A percentile compares a stretch with the other conserved stretches of the same genome.
phyloP scores from a whole-genome alignment of 176 grass and related monocot genomes.

The Saccharum officinarum region DNA sequence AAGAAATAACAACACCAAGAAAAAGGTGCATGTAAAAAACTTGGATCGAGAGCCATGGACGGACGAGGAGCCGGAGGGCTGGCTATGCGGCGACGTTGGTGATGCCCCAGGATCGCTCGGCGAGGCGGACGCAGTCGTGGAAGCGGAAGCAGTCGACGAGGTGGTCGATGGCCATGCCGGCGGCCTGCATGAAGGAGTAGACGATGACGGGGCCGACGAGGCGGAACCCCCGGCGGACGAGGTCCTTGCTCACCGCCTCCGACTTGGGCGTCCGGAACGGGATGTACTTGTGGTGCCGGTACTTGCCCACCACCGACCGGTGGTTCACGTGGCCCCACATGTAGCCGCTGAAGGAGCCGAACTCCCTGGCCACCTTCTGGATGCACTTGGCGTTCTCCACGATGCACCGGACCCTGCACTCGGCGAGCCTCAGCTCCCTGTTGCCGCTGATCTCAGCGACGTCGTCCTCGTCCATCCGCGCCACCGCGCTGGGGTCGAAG shows the following conservation, averaged over 20 bases:
- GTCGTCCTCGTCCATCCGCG: conserved; percentile 71
- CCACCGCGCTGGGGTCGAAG: conserved; percentile 62
- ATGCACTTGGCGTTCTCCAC: conserved; percentile 95
- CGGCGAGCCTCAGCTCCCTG: conserved; percentile 80
- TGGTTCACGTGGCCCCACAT: conserved; percentile 96
- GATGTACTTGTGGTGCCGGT: conserved; percentile 70
- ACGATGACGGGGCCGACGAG: conserved; percentile 91
- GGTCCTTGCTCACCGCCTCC: conserved; percentile 88
- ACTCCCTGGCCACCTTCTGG: conserved; percentile 73
- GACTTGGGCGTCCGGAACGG: conserved; percentile 91
- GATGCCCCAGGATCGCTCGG: conserved; percentile 79
- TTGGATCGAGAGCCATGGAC: background rate
- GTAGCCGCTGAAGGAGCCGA: conserved; percentile 91
- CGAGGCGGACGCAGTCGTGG: conserved; percentile 61
- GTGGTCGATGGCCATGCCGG: conserved; percentile 84
- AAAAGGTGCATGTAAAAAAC: background rate
- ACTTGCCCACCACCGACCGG: conserved; percentile 68
- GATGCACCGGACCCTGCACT: conserved; percentile 77
- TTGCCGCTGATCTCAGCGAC: conserved; percentile 55
- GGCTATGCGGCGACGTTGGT: conserved; percentile 67
- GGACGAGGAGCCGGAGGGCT: too few species aligned
- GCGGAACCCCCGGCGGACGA: conserved; percentile 78
- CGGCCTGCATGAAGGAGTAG: conserved; percentile 95
- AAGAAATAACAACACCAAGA: background rate
- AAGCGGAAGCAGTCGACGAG: conserved; percentile 85